Evolutionary conservation across 805 yeast species (phyloP), one percentile per base, ranked within the genome.

Genomic region (Kuraishia molischiana): DNA sequence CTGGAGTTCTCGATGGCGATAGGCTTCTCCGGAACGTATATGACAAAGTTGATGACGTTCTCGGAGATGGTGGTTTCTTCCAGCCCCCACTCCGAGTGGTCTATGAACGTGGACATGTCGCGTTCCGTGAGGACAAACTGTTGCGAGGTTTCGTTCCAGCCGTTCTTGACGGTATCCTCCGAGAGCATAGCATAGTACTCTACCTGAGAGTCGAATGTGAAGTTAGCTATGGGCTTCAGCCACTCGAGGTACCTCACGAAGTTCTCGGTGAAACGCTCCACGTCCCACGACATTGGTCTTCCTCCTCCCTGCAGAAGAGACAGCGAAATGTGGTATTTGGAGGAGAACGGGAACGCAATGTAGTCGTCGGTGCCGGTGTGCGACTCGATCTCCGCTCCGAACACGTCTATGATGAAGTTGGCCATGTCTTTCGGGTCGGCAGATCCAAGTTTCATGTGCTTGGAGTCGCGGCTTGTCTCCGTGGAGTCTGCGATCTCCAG

Each of bases 21-120:
- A 18, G 76, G 85, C 29, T 57, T 49, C 4, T 69, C 62, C 2
- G 94, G 87, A 38, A 78, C 69, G 49, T 78, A 85, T 1, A 80
- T 58, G 15, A 84, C 64, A 49, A 90, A 77, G 56, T 87, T 85
- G 2, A 78, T 69, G 0, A 74, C 68, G 29, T 92, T 87, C 43
- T 77, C 72, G 2, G 75, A 56, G 44, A 81, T 66, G 47, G 59
- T 52, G 38, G 52, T 54, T 44, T 62, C 62, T 36, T 59, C 69
- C 38, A 75, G 60, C 39, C 80, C 80, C 95, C 95, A 83, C 46
- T 84, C 95, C 2, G 92, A 87, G 46, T 76, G 77, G 57, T 90
- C 92, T 42, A 89, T 72, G 45, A 85, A 75, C 11, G 89, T 81
- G 2, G 94, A 70, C 26, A 89, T 64, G 39, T 82, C 82, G 6